Base-by-base conservation (phyloP, 2,329 filamentous ascomycete species). In the Aspergillus ibericus region DNA sequence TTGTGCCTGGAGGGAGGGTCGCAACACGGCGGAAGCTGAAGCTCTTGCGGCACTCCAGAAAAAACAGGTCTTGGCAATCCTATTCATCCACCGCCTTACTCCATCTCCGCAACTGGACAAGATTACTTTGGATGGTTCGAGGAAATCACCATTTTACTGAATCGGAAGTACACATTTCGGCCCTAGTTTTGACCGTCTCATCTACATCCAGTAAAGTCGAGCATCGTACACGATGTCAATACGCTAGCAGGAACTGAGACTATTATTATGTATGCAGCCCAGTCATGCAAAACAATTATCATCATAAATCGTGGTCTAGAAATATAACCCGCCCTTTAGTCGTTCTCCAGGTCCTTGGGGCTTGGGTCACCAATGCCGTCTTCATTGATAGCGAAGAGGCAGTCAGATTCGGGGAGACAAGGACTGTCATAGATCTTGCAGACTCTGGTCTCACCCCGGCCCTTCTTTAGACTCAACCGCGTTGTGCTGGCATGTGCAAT, bases 371-470 rank as follows among this genome's bases (percentile, higher is more conserved):
- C 92, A 70, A 99, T 99, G 44, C 95, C 95, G 73, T 97, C 92
- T 77, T 98, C 96, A 58, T 91, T 92, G 74, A 99, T 99, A 48
- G 95, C 93, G 78, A 99, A 99, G 67, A 98, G 78, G 72, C 92
- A 96, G 75, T 99, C 96, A 69, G 92, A 96, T 79, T 99, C 95
- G 0, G 95, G 95, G 64, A 99, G 80, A 77, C 95, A 99, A 1
- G 95, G 95, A 68, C 93, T 98, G 78, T 99, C 96, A 73, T 99
- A 99, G 62, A 99, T 99, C 82, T 98, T 99, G 80, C 95, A 96
- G 66, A 99, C 91, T 80, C 95, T 86, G 20, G 95, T 99, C 82
- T 99, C 95, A 29, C 85, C 95, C 56, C 95, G 85, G 1, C 95
- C 96, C 77, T 99, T 99, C 81, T 96, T 97, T 72, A 99, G 76